Conservation (phyloP, 345 rosid genomes). For the Acer campestre region DNA sequence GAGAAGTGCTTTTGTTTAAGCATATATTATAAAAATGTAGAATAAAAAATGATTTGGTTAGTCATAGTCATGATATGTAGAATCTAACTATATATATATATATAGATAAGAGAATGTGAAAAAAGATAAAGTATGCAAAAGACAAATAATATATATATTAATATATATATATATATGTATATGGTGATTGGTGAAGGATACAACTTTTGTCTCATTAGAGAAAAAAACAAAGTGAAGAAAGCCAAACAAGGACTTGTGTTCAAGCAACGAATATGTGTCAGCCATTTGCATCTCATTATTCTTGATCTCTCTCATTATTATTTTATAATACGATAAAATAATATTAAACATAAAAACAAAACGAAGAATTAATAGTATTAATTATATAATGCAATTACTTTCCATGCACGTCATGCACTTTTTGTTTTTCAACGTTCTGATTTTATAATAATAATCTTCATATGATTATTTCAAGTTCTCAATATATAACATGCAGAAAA, state of each 20-base stretch:
- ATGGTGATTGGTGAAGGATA: slow-evolving; percentile 17
- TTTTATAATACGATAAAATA: neutral
- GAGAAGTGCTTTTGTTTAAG: slow-evolving; percentile 17
- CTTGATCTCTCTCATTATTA: neutral
- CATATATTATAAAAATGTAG: neutral
- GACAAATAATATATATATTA: neutral
- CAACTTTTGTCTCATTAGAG: slow-evolving; percentile 48
- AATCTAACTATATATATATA: slow-evolving; percentile 18
- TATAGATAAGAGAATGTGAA: slow-evolving; percentile 25
- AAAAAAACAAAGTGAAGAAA: slow-evolving; percentile 42
- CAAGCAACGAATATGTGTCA: slow-evolving; percentile 79
- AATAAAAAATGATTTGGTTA: neutral
- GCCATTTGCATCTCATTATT: slow-evolving; percentile 3
- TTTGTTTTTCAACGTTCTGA: slow-evolving; percentile 26
- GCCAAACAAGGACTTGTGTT: slow-evolving; percentile 26
- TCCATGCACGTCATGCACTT: slow-evolving; percentile 49
- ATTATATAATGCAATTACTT: slow-evolving; percentile 7
- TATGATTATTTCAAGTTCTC: no score
- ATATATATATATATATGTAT: neutral
- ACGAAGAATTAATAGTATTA: neutral
- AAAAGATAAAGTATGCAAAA: slow-evolving; percentile 22
- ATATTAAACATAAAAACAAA: no score
- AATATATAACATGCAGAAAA: no score
- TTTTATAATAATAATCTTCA: neutral
- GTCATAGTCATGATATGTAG: neutral